These are phyloP conservation scores for Penicillium sp. DNA, from an alignment of 2,329 filamentous ascomycete genomes.

Conservation along the genomic window DNA sequence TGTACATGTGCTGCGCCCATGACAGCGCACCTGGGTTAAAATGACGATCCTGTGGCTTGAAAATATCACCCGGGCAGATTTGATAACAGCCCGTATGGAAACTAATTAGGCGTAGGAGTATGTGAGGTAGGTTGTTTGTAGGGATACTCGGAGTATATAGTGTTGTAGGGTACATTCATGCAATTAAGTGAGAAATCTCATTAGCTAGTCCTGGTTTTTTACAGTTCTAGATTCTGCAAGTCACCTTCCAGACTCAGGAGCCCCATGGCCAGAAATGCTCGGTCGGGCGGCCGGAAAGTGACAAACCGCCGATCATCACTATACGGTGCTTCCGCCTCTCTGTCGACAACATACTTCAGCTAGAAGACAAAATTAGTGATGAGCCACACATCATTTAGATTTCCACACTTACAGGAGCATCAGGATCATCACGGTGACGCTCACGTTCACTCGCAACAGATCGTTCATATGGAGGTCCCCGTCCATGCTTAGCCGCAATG, in stretches of 20 bases:
- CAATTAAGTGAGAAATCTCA: too few relatives aligned
- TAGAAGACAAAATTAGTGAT: neutral
- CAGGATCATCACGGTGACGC: constrained; percentile 2
- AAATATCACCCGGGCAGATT: neutral
- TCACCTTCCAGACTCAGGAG: constrained; percentile 77
- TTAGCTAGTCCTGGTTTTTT: constrained; percentile 33
- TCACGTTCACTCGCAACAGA: constrained; percentile 19
- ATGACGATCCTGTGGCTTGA: neutral
- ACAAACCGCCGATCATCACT: constrained; percentile 55
- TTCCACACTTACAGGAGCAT: constrained; percentile 14
- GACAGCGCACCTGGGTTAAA: neutral
- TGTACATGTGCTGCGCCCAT: neutral
- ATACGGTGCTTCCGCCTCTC: constrained; percentile 20
- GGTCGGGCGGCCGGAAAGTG: constrained; percentile 61
- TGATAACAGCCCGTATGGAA: neutral
- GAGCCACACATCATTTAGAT: constrained; percentile 1
- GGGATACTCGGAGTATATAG: too few relatives aligned
- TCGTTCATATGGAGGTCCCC: constrained; percentile 71
- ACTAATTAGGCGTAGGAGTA: neutral
- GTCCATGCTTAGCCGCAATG: constrained; percentile 69
- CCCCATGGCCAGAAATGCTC: constrained; percentile 75
- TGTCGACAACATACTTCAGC: constrained; percentile 26
- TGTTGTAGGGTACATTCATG: too few relatives aligned
- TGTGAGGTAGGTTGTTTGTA: neutral
- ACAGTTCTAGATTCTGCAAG: constrained; percentile 63